Conservation (phyloP, 2,329 filamentous ascomycete genomes). For the Thermothelomyces thermophilus region DNA sequence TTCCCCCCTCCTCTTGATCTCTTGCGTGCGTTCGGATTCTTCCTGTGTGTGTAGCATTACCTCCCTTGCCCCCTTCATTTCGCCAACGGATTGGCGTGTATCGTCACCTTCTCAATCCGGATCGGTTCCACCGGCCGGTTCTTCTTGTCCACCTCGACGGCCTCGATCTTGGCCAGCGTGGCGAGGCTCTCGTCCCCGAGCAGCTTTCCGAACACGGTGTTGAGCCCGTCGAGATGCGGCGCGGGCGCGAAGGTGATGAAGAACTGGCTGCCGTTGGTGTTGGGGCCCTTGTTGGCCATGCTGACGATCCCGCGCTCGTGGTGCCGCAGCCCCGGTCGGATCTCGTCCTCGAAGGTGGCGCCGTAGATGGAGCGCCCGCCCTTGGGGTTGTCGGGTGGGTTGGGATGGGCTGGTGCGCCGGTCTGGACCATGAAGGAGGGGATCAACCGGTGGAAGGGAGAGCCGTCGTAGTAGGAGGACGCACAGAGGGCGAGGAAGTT, state of each 20-base stretch:
- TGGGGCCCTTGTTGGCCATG: slow-evolving; percentile 73
- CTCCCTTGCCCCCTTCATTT: slow-evolving; percentile 33
- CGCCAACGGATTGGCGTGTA: slow-evolving; percentile 76
- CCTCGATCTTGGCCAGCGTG: slow-evolving; percentile 66
- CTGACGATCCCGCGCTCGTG: slow-evolving; percentile 62
- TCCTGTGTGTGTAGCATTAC: not conserved
- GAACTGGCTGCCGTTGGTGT: slow-evolving; percentile 73
- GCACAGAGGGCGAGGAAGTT: slow-evolving; percentile 86
- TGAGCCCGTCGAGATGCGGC: slow-evolving; percentile 74
- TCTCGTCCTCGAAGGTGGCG: slow-evolving; percentile 71
- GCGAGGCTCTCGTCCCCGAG: slow-evolving; percentile 57
- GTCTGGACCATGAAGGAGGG: slow-evolving; percentile 76
- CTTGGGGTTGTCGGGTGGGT: slow-evolving; percentile 54
- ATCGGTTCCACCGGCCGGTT: slow-evolving; percentile 54
- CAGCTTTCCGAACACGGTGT: slow-evolving; percentile 76
- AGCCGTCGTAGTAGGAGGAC: slow-evolving; percentile 67
- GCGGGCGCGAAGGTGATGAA: slow-evolving; percentile 74
- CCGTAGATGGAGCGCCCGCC: slow-evolving; percentile 68
- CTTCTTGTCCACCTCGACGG: slow-evolving; percentile 69
- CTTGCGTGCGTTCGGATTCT: too few species aligned
- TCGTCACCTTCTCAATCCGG: slow-evolving; percentile 60
- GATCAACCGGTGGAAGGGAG: slow-evolving; percentile 74
- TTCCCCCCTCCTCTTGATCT: not conserved
- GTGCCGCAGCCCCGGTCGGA: slow-evolving; percentile 62
- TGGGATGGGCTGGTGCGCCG: slow-evolving; percentile 53